Evolutionary conservation across 768 basidiomycete genomes (phyloP), one percentile per base, ranked within the genome.

Genomic region (Mycena vitilis): DNA sequence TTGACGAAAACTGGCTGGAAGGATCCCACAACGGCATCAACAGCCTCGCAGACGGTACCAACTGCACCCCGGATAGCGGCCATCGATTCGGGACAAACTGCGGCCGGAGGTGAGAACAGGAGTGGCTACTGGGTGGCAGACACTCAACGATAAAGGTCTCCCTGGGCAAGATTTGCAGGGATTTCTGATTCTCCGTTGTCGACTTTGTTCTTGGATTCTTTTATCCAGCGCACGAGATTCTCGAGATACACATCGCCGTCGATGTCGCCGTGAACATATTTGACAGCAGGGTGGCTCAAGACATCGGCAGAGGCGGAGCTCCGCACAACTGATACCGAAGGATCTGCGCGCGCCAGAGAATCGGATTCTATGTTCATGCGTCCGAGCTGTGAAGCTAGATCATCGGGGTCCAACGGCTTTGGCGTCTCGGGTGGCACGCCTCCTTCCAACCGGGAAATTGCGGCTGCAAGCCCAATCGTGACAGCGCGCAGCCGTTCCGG

Each of bases 401-500:
- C 84, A 64, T 86, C 83, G 7, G 78, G 71, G 38, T 73, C 75
- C 54, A 71, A 44, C 16, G 74, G 65, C 30, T 66, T 61, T 12
- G 18, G 30, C 15, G 44, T 52, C 23, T 63, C 37, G 49, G n/a
- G 7, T 18, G 45, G 44, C 51, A 69, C 66, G 12, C 77, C 63
- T 56, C 82, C 83, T 72, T 94, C 91, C 5, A 95, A 79, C 56
- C 91, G 87, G 9, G 95, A 87, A 22, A 94, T 83, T 0, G 92
- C 94, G 9, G 92, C 92, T 3, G 95, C 86, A 10, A 98, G 83
- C 2, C 96, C 97, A 6, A 93, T 74, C 71, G 90, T 89, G 57
- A 98, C 88, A 0, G 96, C 96, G 56, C 91, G 87, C 34, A 99
- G 81, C 25, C 97, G 89, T 76, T 98, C 94, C 0, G 96, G 96